Evolutionary conservation across 345 rosid genomes (phyloP), one percentile per base, ranked within the genome.

Genomic region (Passiflora organensis): DNA sequence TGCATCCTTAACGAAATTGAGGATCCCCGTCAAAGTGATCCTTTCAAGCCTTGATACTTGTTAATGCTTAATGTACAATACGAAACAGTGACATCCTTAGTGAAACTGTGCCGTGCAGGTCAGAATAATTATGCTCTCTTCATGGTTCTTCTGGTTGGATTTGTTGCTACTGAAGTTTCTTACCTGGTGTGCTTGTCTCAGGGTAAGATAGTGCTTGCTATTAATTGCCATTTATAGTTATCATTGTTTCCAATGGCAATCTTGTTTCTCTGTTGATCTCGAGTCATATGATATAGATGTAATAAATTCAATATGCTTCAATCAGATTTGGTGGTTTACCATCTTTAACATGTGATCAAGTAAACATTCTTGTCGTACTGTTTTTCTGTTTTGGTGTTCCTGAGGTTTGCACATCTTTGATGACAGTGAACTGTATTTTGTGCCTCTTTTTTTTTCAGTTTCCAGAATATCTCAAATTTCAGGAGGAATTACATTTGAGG

Each of bases 101-200:
- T 45, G 25, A 20, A 9, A n/a, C 13, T 34, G 21, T 11, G 14
- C 32, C 51, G 4, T 66, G 72, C 79, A 84, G 91, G 87, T 39
- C 68, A 77, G 69, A 76, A 70, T 32, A 84, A 84, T 62, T 52
- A 79, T 72, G 56, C 51, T 13, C 74, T 77, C 43, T 84, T 84
- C 67, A 58, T 84, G 56, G 73, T 62, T 67, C 85, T 84, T 72
- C 78, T 81, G 47, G 62, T 72, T 47, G 85, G 83, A 57, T 81
- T 84, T 61, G 66, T 84, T 39, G 15, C 58, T 32, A 61, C 83
- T 11, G 85, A 84, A 68, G 65, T 47, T 60, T 79, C 82, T 69
- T 81, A 75, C 32, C n/a, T 76, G 13, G 47, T 63, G 18, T 72
- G 74, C 67, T 67, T 74, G 23, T 74, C 48, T 32, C 68, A 65